Conservation (phyloP, 352 stramenopile species). For the Globisporangium megalacanthum region DNA sequence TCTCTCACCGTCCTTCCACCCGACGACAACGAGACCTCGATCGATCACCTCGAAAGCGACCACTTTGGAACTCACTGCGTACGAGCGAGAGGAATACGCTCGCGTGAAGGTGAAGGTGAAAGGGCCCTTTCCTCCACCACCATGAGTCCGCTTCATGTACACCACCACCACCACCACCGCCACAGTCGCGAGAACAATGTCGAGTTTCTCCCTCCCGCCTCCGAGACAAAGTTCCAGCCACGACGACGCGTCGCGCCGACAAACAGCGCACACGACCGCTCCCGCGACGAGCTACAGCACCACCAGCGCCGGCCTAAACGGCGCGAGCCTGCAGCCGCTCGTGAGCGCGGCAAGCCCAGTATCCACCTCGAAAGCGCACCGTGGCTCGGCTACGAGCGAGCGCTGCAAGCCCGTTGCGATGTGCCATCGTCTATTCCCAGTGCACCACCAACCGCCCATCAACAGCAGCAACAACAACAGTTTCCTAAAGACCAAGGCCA, state of each 20-base stretch:
- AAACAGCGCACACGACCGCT: not conserved
- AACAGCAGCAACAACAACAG: not conserved
- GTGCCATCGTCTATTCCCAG: no score
- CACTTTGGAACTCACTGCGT: not conserved
- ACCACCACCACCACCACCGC: not conserved
- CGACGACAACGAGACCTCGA: not conserved
- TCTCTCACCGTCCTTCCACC: not conserved
- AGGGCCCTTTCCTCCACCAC: not conserved
- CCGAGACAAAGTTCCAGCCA: not conserved
- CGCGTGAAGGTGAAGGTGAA: no score
- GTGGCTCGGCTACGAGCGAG: conserved; percentile 7
- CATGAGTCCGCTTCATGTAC: not conserved
- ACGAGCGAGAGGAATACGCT: no score
- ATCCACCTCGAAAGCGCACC: conserved; percentile 15
- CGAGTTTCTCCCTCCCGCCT: not conserved
- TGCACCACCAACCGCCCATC: not conserved
- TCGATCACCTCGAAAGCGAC: not conserved
- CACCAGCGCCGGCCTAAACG: not conserved
- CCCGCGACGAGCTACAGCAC: not conserved
- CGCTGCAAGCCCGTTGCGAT: not conserved
- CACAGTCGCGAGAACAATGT: not conserved
- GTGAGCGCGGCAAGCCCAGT: not conserved
- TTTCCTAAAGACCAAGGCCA: not conserved
- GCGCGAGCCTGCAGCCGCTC: not conserved
- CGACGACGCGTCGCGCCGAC: not conserved